Percentiles rank a stretch among this genome's conserved stretches.
Evolutionary conservation across 495 filamentous ascomycete genomes (phyloP).

Genomic region (Oleoguttula mirabilis): DNA sequence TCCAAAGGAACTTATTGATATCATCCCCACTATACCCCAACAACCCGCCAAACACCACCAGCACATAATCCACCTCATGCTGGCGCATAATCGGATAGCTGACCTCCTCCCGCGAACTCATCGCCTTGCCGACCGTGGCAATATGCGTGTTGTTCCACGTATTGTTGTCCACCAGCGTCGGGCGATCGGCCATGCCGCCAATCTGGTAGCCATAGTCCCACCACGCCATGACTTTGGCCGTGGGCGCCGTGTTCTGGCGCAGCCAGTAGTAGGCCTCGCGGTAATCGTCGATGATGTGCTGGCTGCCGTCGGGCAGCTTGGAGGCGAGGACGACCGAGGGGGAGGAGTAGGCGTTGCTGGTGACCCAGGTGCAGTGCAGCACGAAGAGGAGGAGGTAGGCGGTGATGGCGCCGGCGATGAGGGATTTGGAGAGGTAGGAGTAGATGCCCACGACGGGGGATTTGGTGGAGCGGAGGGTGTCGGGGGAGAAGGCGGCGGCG

Average conservation of each 20-base stretch:
- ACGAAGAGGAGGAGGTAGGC: constrained; percentile 87
- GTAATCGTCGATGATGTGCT: constrained; percentile 99
- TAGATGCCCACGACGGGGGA: constrained; percentile 74
- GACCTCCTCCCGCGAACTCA: constrained; percentile 95
- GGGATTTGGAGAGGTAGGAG: constrained; percentile 61
- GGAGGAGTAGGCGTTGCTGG: constrained; percentile 95
- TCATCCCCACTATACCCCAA: constrained; percentile 98
- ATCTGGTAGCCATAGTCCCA: constrained; percentile 99
- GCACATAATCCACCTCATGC: constrained; percentile 96
- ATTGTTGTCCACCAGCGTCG: constrained; percentile 98
- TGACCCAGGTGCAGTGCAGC: constrained; percentile 98
- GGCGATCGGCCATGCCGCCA: constrained; percentile 97
- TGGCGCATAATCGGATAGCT: constrained; percentile 96
- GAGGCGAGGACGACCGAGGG: constrained; percentile 95
- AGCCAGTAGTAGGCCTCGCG: constrained; percentile 99
- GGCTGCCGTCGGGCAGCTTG: constrained; percentile 81
- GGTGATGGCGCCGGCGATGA: constrained; percentile 56
- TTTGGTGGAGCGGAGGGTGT: constrained; percentile 53
- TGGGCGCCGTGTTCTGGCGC: constrained; percentile 83
- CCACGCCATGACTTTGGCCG: constrained; percentile 99
- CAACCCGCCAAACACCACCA: constrained; percentile 93
- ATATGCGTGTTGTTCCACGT: constrained; percentile 99
- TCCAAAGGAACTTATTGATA: constrained; percentile 99
- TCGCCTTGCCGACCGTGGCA: constrained; percentile 97
- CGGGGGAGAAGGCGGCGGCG: constrained; percentile 28